phyloP scores from a whole-genome alignment of 2,329 filamentous ascomycete genomes.

The Calonectria hongkongensis region DNA sequence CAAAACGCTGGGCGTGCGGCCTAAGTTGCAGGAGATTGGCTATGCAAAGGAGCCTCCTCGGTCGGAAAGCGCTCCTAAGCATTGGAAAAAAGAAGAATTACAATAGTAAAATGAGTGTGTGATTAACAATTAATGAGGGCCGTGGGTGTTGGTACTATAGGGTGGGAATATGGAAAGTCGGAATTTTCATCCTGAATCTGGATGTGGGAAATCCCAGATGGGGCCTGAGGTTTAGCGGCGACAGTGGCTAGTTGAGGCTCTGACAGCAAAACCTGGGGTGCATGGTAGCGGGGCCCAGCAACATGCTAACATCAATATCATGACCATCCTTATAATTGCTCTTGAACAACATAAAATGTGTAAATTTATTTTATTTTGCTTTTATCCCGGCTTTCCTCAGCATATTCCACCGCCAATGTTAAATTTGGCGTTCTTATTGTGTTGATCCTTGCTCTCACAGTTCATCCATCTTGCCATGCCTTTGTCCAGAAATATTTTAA shows the following conservation, averaged over 20 bases:
- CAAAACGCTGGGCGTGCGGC: neutral
- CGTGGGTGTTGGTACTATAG: neutral
- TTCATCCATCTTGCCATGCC: neutral
- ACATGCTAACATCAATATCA: neutral
- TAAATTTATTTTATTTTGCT: slow-evolving; percentile 13
- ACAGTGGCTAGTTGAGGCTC: slow-evolving; percentile 33
- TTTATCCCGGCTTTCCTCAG: neutral
- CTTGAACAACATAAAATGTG: neutral
- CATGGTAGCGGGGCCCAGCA: slow-evolving; percentile 32
- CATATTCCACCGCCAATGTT: slow-evolving; percentile 44
- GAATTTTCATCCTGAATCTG: slow-evolving; percentile 10
- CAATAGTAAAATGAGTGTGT: neutral
- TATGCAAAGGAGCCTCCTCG: slow-evolving; percentile 46
- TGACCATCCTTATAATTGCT: neutral
- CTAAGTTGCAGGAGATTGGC: slow-evolving; percentile 32
- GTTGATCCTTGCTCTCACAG: slow-evolving; percentile 35
- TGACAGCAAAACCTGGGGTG: slow-evolving; percentile 31
- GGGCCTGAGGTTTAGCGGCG: slow-evolving; percentile 32
- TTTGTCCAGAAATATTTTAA: slow-evolving; percentile 11
- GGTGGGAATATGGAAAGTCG: slow-evolving; percentile 1
- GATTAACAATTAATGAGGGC: slow-evolving; percentile 21
- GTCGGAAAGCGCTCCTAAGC: slow-evolving; percentile 51
- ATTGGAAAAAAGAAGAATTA: slow-evolving; percentile 41
- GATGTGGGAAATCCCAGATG: neutral
- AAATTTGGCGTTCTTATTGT: slow-evolving; percentile 45